These are phyloP conservation scores for Kalmanozyma brasiliensis DNA, from an alignment of 1,284 basidiomycete genomes.

Conservation along the genomic window DNA sequence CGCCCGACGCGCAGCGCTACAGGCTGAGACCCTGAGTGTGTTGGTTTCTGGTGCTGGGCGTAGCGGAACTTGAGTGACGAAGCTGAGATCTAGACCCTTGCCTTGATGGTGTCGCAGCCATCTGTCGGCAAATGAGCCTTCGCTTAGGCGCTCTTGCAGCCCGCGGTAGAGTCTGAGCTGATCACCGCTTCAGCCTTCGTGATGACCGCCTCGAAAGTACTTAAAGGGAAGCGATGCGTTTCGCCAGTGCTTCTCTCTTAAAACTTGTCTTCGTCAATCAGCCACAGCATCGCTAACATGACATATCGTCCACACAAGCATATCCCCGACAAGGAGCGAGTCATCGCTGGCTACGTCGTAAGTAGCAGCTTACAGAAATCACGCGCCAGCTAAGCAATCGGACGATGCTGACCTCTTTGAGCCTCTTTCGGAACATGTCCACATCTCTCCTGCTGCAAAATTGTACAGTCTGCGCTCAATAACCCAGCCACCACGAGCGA, in stretches of 20 bases:
- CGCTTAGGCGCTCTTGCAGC: neutral
- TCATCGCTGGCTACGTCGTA: constrained; percentile 50
- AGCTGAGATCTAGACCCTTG: constrained; percentile 16
- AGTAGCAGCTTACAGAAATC: constrained; percentile 1
- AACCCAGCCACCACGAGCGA: constrained; percentile 48
- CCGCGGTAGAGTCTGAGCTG: constrained; percentile 2
- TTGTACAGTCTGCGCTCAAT: constrained; percentile 46
- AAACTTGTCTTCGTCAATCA: neutral
- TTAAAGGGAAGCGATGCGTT: too few relatives aligned
- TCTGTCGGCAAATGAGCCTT: constrained; percentile 17
- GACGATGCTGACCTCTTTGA: neutral
- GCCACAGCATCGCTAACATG: constrained; percentile 13
- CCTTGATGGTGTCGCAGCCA: constrained; percentile 5
- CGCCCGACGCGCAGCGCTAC: constrained; percentile 19
- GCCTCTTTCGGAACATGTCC: neutral
- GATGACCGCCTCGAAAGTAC: too few relatives aligned
- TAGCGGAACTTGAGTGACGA: constrained; percentile 7
- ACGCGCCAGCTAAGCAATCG: neutral
- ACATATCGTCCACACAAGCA: constrained; percentile 42
- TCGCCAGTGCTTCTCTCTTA: neutral
- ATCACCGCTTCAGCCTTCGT: neutral
- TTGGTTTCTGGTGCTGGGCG: neutral
- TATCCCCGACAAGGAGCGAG: constrained; percentile 45
- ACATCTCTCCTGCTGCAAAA: neutral
- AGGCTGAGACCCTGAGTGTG: constrained; percentile 7